phyloP scores from a whole-genome alignment of 306 rosid species.

The Datisca glomerata region DNA sequence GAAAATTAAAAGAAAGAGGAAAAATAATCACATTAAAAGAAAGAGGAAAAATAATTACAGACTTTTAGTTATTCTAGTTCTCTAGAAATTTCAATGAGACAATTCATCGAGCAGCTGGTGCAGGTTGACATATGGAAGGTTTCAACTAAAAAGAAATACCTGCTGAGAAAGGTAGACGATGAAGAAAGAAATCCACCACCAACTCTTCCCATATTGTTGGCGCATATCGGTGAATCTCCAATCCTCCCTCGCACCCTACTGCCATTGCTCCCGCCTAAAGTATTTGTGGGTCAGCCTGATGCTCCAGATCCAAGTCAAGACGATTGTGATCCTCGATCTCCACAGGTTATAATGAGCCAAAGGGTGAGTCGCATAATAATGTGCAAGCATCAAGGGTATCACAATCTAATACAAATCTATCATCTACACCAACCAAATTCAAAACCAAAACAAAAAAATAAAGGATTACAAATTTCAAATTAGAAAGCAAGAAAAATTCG shows the following conservation, averaged over 20 bases:
- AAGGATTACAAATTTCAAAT: not conserved
- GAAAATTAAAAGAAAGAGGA: no score
- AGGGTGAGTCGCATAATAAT: constrained; percentile 69
- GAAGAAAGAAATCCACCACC: constrained; percentile 96
- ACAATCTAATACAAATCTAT: constrained; percentile 83
- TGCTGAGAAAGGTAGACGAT: constrained; percentile 74
- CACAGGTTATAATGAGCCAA: constrained; percentile 42
- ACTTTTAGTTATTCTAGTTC: no score
- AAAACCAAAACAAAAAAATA: not conserved
- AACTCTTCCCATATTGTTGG: constrained; percentile 46
- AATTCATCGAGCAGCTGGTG: no score
- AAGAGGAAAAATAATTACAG: no score
- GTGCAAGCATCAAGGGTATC: constrained; percentile 75
- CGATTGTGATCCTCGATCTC: constrained; percentile 52
- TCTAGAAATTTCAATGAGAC: no score
- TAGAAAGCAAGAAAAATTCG: no score
- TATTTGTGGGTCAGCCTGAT: constrained; percentile 72
- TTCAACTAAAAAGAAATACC: no score
- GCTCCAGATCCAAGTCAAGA: constrained; percentile 76
- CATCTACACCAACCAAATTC: constrained; percentile 49
- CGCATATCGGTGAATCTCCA: constrained; percentile 90
- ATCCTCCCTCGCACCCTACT: constrained; percentile 86
- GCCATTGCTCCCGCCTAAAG: constrained; percentile 79
- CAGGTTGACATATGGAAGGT: no score
- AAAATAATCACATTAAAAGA: no score